Evolutionary conservation across 2,329 filamentous ascomycete genomes (phyloP).

Genomic region (Aspergillus pseudonomiae): DNA sequence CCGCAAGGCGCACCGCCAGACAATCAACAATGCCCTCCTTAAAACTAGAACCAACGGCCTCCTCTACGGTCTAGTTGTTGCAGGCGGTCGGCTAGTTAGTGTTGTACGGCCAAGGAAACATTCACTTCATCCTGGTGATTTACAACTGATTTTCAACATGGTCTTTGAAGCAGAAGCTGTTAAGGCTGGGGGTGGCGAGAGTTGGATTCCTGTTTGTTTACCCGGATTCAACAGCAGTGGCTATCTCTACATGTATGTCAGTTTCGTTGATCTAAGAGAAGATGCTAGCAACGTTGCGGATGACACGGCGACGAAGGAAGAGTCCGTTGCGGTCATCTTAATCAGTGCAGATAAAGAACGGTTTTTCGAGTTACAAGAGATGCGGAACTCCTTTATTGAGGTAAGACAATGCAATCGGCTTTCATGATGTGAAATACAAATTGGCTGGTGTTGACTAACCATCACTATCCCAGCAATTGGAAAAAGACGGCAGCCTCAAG

Average conservation of each 20-base stretch:
- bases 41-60: constrained; percentile 76
- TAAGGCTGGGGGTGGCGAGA: constrained; percentile 90
- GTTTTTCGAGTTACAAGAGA: constrained; percentile 84
- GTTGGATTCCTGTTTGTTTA: constrained; percentile 94
- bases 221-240: constrained; percentile 97
- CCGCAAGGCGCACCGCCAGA: constrained; percentile 80
- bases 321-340: constrained; percentile 84
- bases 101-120: constrained; percentile 93
- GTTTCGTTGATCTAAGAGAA: constrained; percentile 73
- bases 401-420: constrained; percentile 36
- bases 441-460: constrained; percentile 29
- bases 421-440: background rate
- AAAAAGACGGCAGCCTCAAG: constrained; percentile 73
- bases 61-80: constrained; percentile 90
- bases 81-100: constrained; percentile 88
- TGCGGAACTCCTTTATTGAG: constrained; percentile 63
- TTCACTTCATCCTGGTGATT: constrained; percentile 90
- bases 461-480: constrained; percentile 61
- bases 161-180: constrained; percentile 93
- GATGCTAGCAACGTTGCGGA: constrained; percentile 48
- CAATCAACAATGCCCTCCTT: constrained; percentile 85
- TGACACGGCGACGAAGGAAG: constrained; percentile 56
- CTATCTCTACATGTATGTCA: constrained; percentile 99
- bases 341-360: constrained; percentile 92
- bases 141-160: constrained; percentile 99